Evolutionary conservation across 2,329 filamentous ascomycete species (phyloP).

Genomic region (Sporothrix variecibatus): DNA sequence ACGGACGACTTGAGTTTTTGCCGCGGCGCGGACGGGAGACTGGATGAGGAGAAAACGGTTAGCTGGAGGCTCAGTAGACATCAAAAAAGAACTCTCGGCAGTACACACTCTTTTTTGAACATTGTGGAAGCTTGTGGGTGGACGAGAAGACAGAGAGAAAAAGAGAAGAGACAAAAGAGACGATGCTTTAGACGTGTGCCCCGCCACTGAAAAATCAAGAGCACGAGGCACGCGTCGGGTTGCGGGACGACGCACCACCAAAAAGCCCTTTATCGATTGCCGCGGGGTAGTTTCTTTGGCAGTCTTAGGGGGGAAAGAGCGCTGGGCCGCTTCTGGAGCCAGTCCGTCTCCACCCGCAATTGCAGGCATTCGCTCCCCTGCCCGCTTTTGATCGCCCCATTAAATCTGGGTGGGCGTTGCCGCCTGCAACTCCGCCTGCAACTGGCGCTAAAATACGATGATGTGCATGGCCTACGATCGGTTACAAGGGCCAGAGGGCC

Average conservation of each 20-base stretch:
- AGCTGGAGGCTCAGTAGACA: neutral
- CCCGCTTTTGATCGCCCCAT: neutral
- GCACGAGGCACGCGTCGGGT: constrained; percentile 13
- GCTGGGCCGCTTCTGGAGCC: constrained; percentile 7
- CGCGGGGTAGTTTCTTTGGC: constrained; percentile 19
- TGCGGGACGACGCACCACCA: neutral
- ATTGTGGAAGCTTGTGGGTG: constrained; percentile 48
- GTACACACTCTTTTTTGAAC: constrained; percentile 87
- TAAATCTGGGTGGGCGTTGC: neutral
- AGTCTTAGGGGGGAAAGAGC: neutral
- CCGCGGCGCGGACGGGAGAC: constrained; percentile 75
- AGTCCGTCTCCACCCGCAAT: neutral
- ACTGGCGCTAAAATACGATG: neutral
- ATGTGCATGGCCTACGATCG: neutral
- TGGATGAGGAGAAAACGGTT: constrained; percentile 40
- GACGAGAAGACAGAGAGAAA: neutral
- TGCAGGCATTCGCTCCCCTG: neutral
- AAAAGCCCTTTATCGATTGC: constrained; percentile 24
- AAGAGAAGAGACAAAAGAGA: neutral
- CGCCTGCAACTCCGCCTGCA: neutral
- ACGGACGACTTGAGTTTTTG: constrained; percentile 97
- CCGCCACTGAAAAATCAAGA: constrained; percentile 23
- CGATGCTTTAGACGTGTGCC: constrained; percentile 10
- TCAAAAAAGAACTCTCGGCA: neutral
- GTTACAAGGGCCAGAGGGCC: neutral